Base-by-base conservation (phyloP, 2,329 filamentous ascomycete genomes). In the Ophiostoma fasciatum region DNA sequence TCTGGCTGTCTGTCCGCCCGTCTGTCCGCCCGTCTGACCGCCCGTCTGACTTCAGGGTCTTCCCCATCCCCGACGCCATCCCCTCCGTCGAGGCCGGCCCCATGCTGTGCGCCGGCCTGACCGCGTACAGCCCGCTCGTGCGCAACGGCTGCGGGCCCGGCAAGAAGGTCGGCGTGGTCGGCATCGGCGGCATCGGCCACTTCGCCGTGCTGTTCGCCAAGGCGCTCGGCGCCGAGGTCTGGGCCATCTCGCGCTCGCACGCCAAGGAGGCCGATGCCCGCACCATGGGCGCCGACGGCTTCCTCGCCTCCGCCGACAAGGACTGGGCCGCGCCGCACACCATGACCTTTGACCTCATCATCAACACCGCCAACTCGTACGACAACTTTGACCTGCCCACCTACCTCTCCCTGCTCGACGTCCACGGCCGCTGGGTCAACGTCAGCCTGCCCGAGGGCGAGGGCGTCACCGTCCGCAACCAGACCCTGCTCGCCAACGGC, bases 41-140 rank as follows among this genome's bases (percentile, higher is more conserved):
- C 29, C 14, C 19, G 7, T 18, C 7, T 28, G 12, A 18, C 34
- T 10, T 17, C 42, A 69, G 65, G 67, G 67, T 71, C 31, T 74
- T 71, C 51, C 78, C 79, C 50, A 87, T 92, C 44, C 84, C 83
- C 25, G 81, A 85, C 22, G 71, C 64, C 35, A 67, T 92, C 31
- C 49, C 63, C 9, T 70, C 65, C 45, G 56, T 60, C 37, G 58
- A 76, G 34, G 81, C 77, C 1, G 83, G 82, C 2, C 81, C 80
- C 9, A 84, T 87, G 79, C 68, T 90, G 46, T 92, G 84, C 57
- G 84, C 82, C 28, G 84, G 84, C 44, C 66, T 92, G 45, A 92
- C 84, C 4, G 74, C 75, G 40, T 92, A 76, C 61, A 79, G 72
- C 41, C 83, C 84, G 1, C 66, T 93, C 12, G 76, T 82, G 44